Evolutionary conservation across 2,329 filamentous ascomycete genomes (phyloP), one percentile per base, ranked within the genome.

Genomic region (Tricladium varicosporioides): DNA sequence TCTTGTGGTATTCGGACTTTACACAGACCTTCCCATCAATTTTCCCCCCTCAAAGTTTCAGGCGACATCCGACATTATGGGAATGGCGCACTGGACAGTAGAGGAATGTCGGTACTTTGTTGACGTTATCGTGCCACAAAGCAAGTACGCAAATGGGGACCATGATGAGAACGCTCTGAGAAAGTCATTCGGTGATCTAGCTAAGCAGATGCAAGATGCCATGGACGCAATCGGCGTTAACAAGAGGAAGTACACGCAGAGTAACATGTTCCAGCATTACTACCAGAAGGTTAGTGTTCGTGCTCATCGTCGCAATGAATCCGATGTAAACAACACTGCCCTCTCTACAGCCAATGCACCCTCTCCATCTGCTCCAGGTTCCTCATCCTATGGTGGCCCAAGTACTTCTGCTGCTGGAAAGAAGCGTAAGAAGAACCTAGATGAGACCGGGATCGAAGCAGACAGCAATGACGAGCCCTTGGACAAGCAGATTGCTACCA

Each of bases 241-340:
- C 9, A 46, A 53, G 18, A 51, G 56, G 16, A 7, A 13, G 9
- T 59, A 60, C 22, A 57, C 43, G 10, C 19, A 7, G 5, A 48
- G 45, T 4, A 48, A 56, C 22, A 19, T 62, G 1, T 62, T 59
- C 19, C 58, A 60, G 46, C 58, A 59, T 33, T 62, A 33, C 16
- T 61, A 59, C 11, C 58, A 62, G 14, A 59, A 56, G 31, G 55
- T 60, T 18, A 42, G 52, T 18, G 5, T 16, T 5, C 18, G 48
- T 16, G 56, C 56, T 9, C 19, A 31, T 8, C 13, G 27, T 1
- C 43, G 56, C 13, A 31, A 44, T 16, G 48, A 52, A 15, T 42
- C 43, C 5, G 49, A 48, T 32, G 5, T 22, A 10, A 53, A 19
- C 32, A 43, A 48, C 27, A 10, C 14, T 19, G 27, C 40, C n/a